A percentile compares a stretch with the other conserved stretches of the same genome.
Conservation (phyloP, 1,284 basidiomycete genomes). For the Boletus holoroseus region DNA sequence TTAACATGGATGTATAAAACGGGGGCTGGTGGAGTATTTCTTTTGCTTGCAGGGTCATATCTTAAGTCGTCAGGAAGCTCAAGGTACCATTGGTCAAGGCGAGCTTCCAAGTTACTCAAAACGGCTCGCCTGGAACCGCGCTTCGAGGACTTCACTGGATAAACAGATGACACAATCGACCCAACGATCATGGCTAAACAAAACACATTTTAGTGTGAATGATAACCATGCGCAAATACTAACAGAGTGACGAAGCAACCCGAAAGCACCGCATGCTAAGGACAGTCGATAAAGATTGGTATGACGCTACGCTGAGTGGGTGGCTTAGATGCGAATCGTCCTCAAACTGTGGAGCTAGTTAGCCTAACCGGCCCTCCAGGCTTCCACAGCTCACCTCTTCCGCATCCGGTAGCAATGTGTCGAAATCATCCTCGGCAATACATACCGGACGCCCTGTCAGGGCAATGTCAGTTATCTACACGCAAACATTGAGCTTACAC, state of each 20-base stretch:
- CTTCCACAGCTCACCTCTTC: conserved; percentile 39
- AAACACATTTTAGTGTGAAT: conserved; percentile 4
- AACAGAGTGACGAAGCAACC: conserved; percentile 57
- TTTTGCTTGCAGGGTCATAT: conserved; percentile 51
- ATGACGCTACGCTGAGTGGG: conserved; percentile 4
- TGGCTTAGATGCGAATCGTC: conserved; percentile 31
- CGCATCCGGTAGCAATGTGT: conserved; percentile 60
- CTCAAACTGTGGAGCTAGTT: conserved; percentile 43
- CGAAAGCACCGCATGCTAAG: conserved; percentile 56
- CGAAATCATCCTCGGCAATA: conserved; percentile 71
- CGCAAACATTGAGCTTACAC: conserved; percentile 5
- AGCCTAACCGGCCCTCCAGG: neutral
- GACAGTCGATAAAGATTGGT: conserved; percentile 39
- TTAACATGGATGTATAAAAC: conserved; percentile 70
- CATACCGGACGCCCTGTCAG: conserved; percentile 57
- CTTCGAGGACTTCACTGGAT: conserved; percentile 58
- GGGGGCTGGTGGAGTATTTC: conserved; percentile 53
- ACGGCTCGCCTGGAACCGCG: conserved; percentile 43
- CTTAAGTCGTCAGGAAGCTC: conserved; percentile 62
- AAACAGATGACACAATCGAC: conserved; percentile 65
- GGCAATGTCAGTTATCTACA: conserved; percentile 3
- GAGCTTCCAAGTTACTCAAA: conserved; percentile 56
- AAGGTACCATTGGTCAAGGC: conserved; percentile 73
- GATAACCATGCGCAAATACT: conserved; percentile 21
- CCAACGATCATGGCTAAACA: conserved; percentile 54